Evolutionary conservation across 805 yeast genomes (phyloP), one percentile per base, ranked within the genome.

Genomic region (Saccharomycopsis sp.): DNA sequence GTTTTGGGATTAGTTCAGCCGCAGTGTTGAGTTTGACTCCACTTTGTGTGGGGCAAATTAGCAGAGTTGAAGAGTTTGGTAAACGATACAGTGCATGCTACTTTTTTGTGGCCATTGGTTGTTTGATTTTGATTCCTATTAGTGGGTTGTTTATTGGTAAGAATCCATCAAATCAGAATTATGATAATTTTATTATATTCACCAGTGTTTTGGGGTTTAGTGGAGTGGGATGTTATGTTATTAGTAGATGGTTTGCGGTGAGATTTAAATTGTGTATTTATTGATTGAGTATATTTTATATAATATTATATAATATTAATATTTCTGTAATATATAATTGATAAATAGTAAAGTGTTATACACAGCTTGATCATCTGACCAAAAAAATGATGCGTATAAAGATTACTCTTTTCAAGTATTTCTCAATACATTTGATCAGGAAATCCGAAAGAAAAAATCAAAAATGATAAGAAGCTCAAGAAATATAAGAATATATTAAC

Each of bases 11-110:
- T 42, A 60, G 69, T 37, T 64, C 77, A 3, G 74, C 79, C 3
- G 67, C 80, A 0, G 70, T 74, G 4, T 59, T 76, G 36, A 67
- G 80, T 3, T 52, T 76, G 37, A 68, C 75, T n/a, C 81, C 83
- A 2, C 74, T 72, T 3, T 72, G 80, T 49, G 61, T 72, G 25
- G 78, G 77, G 1, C 75, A 71, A 37, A 72, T 77, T 30, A 71
- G 79, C 15, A 67, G 69, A 39, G 67, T 71, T 1, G 69, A 67
- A 33, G 69, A 66, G 46, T 73, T 72, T 52, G 79, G 79, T 5
- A 67, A 67, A 49, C 62, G 76, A 18, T 74, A 72, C 52, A 68
- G 78, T 1, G 66, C 77, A 1, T 67, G 75, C 49, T 79, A 76
- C 54, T 68, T 75, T 36, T 57, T 75, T 50, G 75, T 73, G 12